Percentiles rank a stretch among this genome's conserved stretches.
Conservation (phyloP, 768 basidiomycete genomes). For the Pleurotus eryngii region DNA sequence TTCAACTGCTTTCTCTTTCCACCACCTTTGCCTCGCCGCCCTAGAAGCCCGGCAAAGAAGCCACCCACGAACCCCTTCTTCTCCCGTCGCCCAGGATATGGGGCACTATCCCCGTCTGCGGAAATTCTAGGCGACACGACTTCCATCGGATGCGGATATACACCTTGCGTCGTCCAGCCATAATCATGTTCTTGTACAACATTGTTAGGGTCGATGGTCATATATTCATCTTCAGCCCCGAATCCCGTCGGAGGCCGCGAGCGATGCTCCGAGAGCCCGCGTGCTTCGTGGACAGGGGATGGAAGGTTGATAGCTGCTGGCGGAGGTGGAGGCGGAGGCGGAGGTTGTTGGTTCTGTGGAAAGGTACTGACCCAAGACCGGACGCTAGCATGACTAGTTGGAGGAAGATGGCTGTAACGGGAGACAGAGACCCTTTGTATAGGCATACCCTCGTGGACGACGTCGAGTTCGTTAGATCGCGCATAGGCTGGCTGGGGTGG, state of each 20-base stretch:
- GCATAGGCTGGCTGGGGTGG: conserved; percentile 3
- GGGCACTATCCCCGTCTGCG: background rate
- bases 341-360: background rate
- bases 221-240: background rate
- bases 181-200: background rate
- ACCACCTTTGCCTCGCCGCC: background rate
- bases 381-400: background rate
- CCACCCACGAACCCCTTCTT: conserved; percentile 2
- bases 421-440: background rate
- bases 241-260: background rate
- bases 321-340: background rate
- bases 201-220: background rate
- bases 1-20: background rate
- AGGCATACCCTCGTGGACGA: background rate
- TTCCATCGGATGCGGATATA: conserved; percentile 5
- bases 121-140: background rate
- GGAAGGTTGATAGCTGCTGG: conserved; percentile 2
- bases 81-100: background rate
- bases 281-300: background rate
- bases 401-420: background rate
- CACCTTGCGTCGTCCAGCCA: background rate
- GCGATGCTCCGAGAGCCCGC: background rate
- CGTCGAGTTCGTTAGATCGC: background rate
- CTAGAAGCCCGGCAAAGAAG: background rate
- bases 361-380: background rate